Percentiles rank a stretch among this genome's conserved stretches.
These are phyloP conservation scores for Fraxinus floribunda DNA, from an alignment of 305 asterid genomes.

Conservation along the genomic window DNA sequence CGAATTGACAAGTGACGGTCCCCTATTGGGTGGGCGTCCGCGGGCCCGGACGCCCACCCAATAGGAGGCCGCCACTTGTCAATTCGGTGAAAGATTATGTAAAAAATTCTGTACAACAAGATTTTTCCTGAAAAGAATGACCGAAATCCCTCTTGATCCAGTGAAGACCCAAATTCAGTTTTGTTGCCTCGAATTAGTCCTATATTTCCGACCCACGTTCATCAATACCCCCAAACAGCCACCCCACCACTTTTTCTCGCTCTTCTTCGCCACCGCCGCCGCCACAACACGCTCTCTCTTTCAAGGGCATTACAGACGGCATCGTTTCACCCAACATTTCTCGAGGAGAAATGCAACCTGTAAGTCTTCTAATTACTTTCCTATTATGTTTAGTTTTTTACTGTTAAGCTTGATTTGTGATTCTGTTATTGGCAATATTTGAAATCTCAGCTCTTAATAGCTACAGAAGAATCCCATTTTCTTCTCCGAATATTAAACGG, in stretches of 20 bases:
- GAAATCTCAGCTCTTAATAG: slow-evolving; percentile 44
- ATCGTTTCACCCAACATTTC: slow-evolving; percentile 17
- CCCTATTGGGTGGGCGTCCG: too few relatives aligned
- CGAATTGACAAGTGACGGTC: too few relatives aligned
- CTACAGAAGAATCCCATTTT: slow-evolving; percentile 57
- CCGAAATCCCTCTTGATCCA: background rate
- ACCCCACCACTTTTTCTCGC: background rate
- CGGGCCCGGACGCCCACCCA: too few relatives aligned
- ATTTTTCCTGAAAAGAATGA: background rate
- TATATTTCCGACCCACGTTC: background rate
- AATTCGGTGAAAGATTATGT: too few relatives aligned
- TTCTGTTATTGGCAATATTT: background rate
- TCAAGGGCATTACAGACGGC: background rate
- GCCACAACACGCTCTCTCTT: background rate
- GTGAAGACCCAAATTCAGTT: background rate
- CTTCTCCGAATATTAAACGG: slow-evolving; percentile 54
- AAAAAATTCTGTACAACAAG: too few relatives aligned
- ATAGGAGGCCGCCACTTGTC: too few relatives aligned
- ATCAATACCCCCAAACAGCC: background rate
- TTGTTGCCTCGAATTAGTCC: background rate
- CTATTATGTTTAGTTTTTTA: background rate
- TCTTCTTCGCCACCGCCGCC: background rate
- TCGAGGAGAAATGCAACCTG: slow-evolving; percentile 36
- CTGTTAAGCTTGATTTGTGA: background rate
- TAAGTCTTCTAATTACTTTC: slow-evolving; percentile 3